Evolutionary conservation across 2,329 filamentous ascomycete genomes (phyloP).

Genomic region (Rhynchosporium agropyri): DNA sequence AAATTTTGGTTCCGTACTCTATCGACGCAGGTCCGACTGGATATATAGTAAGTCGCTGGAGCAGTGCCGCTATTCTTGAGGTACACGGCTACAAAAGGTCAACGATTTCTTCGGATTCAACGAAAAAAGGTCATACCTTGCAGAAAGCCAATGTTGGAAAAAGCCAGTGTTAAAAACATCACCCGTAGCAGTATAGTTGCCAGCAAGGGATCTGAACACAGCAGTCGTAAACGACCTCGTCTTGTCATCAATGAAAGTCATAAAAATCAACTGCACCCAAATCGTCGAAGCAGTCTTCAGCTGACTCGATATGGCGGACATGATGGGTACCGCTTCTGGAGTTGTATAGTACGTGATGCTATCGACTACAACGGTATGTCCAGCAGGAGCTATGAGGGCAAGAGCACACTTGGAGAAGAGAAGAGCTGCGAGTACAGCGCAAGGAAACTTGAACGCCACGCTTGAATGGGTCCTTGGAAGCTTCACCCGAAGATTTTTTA

Average conservation of each 20-base stretch:
- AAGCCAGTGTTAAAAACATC: conserved; percentile 40
- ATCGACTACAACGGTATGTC: conserved; percentile 37
- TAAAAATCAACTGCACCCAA: conserved; percentile 34
- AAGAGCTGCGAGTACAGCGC: conserved; percentile 1
- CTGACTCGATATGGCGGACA: conserved; percentile 27
- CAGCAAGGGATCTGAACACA: conserved; percentile 30
- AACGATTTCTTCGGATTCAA: not conserved
- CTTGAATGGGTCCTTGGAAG: not conserved
- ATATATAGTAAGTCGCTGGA: conserved; percentile 22
- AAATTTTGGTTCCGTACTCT: conserved; percentile 32
- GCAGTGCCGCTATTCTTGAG: conserved; percentile 26
- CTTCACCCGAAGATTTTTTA: not conserved
- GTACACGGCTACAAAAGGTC: conserved; percentile 29
- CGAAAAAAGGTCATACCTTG: conserved; percentile 27
- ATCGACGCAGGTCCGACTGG: conserved; percentile 27
- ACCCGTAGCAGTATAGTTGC: conserved; percentile 33
- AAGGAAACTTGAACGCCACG: not conserved
- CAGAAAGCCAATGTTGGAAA: conserved; percentile 36
- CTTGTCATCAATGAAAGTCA: conserved; percentile 35
- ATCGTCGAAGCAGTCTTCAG: conserved; percentile 23
- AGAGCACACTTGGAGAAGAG: not conserved
- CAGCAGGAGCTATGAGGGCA: conserved; percentile 24
- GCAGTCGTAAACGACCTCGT: conserved; percentile 29
- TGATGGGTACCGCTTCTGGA: conserved; percentile 31
- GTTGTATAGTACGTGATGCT: conserved; percentile 42